These are phyloP conservation scores for Podaxis sp. DNA, from an alignment of 768 basidiomycete genomes.

Conservation along the genomic window DNA sequence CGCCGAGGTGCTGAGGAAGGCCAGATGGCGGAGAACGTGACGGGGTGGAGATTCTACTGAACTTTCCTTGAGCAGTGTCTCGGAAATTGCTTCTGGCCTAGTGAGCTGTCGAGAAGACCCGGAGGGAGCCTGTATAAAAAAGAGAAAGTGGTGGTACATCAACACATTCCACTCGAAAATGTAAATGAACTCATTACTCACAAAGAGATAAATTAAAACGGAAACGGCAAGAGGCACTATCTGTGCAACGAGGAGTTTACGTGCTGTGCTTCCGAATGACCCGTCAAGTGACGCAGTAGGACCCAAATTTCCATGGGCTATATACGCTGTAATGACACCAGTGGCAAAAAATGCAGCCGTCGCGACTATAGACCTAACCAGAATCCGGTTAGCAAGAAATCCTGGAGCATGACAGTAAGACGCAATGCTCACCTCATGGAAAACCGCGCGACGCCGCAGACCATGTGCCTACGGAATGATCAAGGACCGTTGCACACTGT, in stretches of 20 bases:
- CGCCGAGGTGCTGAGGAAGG: slow-evolving; percentile 37
- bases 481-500: background rate
- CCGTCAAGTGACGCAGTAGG: slow-evolving; percentile 29
- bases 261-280: slow-evolving; percentile 33
- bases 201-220: slow-evolving; percentile 19
- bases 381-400: slow-evolving; percentile 1
- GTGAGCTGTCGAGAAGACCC: slow-evolving; percentile 3
- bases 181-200: slow-evolving; percentile 9
- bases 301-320: slow-evolving; percentile 32
- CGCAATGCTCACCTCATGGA: slow-evolving; percentile 41
- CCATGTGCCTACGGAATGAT: slow-evolving; percentile 48
- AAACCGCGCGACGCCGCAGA: slow-evolving; percentile 53
- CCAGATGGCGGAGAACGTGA: slow-evolving; percentile 29
- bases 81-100: slow-evolving; percentile 6
- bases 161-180: background rate
- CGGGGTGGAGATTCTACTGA: slow-evolving; percentile 12
- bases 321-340: slow-evolving; percentile 39
- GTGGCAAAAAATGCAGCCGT: slow-evolving; percentile 49
- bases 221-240: slow-evolving; percentile 32
- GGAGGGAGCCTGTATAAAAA: background rate
- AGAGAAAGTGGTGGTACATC: background rate
- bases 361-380: slow-evolving; percentile 46
- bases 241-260: slow-evolving; percentile 35
- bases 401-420: slow-evolving; percentile 4
- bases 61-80: slow-evolving; percentile 11